These are phyloP conservation scores for Paraphoma sp. DNA, from an alignment of 2,329 filamentous ascomycete genomes.

Conservation along the genomic window DNA sequence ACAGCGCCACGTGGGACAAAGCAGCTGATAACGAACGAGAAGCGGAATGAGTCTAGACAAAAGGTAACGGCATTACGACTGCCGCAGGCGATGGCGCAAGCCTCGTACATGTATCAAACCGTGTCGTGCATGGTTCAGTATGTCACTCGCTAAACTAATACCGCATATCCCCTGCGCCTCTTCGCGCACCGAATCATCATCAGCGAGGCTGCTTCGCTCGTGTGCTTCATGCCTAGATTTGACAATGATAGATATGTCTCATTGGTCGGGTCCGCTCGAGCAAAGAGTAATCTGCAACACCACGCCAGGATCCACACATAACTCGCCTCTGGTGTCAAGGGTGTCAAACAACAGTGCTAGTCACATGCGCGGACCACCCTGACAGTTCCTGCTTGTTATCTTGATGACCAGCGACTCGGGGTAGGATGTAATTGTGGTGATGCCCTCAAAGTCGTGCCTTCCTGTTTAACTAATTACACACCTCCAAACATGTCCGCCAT, in stretches of 20 bases:
- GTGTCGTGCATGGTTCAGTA: background rate
- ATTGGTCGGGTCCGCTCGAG: background rate
- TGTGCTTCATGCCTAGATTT: conserved; percentile 1
- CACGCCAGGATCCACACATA: background rate
- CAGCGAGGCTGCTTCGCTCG: background rate
- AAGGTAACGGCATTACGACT: background rate
- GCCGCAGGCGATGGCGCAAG: background rate
- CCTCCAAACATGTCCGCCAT: conserved; percentile 2
- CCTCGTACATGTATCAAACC: conserved; percentile 1
- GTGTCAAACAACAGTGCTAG: background rate
- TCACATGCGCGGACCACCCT: background rate
- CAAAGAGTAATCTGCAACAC: background rate
- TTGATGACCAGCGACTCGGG: background rate
- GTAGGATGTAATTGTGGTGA: background rate
- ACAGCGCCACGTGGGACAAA: background rate
- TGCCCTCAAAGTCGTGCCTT: background rate
- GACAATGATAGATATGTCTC: background rate
- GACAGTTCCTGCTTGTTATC: background rate
- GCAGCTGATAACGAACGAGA: background rate
- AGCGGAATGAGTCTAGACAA: background rate
- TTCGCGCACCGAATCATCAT: background rate
- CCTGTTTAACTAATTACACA: background rate
- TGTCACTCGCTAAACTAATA: conserved; percentile 3
- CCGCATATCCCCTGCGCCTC: background rate
- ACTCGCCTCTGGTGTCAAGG: background rate